phyloP scores from a whole-genome alignment of 2,329 filamentous ascomycete genomes.

The Alternaria triticimaculans region DNA sequence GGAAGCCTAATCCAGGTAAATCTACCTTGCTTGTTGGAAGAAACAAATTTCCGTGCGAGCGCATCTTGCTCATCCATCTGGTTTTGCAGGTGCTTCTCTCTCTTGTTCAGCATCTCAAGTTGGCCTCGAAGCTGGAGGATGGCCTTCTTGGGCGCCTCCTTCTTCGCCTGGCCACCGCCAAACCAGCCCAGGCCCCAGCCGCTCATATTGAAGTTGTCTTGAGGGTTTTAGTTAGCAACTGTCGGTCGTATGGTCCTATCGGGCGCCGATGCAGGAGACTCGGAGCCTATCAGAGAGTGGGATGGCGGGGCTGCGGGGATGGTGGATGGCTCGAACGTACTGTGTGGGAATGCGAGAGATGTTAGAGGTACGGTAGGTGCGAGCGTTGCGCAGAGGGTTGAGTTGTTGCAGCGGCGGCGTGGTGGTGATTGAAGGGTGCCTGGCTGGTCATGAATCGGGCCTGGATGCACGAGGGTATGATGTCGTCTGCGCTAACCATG shows the following conservation, averaged over 20 bases:
- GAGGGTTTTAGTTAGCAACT: slow-evolving; percentile 3
- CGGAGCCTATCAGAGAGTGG: slow-evolving; percentile 19
- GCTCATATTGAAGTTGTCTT: slow-evolving; percentile 36
- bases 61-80: slow-evolving; percentile 94
- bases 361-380: background rate
- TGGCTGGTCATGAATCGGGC: slow-evolving; percentile 25
- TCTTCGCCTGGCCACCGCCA: slow-evolving; percentile 82
- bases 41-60: slow-evolving; percentile 86
- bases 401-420: slow-evolving; percentile 17
- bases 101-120: slow-evolving; percentile 97
- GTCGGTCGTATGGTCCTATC: background rate
- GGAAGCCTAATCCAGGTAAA: slow-evolving; percentile 42
- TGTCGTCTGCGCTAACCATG: slow-evolving; percentile 30
- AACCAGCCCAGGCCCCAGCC: slow-evolving; percentile 75
- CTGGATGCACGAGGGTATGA: slow-evolving; percentile 31
- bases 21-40: slow-evolving; percentile 88
- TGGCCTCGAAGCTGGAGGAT: slow-evolving; percentile 87
- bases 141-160: slow-evolving; percentile 95
- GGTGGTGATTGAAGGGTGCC: slow-evolving; percentile 22
- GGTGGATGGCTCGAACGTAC: slow-evolving; percentile 17
- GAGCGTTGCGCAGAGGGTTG: background rate
- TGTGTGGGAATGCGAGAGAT: slow-evolving; percentile 2
- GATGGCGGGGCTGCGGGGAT: slow-evolving; percentile 27
- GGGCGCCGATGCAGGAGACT: background rate
- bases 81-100: slow-evolving; percentile 86